Percentiles rank a stretch among this genome's conserved stretches.
Evolutionary conservation across 306 rosid species (phyloP).

Genomic region (Medicago ruthenica): DNA sequence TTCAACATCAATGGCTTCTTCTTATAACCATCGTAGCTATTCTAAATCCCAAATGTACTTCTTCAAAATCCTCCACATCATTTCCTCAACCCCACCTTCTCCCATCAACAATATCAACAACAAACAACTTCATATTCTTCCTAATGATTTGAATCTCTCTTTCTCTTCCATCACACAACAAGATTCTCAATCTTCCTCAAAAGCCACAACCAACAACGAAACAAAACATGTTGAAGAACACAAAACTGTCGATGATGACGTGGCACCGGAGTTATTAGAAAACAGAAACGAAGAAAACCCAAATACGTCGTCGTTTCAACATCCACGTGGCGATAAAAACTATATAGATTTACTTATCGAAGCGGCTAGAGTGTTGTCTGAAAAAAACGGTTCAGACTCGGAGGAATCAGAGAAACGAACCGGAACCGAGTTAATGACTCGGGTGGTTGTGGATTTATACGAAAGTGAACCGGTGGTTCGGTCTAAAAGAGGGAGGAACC

Average conservation of each 20-base stretch:
- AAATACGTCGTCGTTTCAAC: conserved; percentile 40
- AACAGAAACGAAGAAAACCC: not conserved
- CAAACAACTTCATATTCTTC: conserved; percentile 4
- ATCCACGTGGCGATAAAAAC: not conserved
- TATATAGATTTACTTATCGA: conserved; percentile 54
- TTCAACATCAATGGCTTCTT: conserved; percentile 48
- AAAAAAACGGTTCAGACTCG: conserved; percentile 39
- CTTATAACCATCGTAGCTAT: conserved; percentile 34
- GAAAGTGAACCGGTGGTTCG: conserved; percentile 56
- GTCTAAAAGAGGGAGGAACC: conserved; percentile 61
- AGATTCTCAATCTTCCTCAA: conserved; percentile 13
- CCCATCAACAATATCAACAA: no score
- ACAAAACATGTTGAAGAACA: not conserved
- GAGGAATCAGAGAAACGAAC: conserved; percentile 20
- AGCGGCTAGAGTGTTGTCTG: conserved; percentile 55
- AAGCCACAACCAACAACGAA: not conserved
- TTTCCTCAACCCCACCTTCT: conserved; percentile 50
- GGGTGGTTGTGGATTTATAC: conserved; percentile 46
- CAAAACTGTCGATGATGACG: conserved; percentile 2
- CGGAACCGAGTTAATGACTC: conserved; percentile 23
- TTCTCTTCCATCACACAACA: conserved; percentile 19
- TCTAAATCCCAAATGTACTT: conserved; percentile 60
- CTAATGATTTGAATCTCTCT: conserved; percentile 49
- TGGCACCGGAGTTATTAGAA: conserved; percentile 15
- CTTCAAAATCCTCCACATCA: conserved; percentile 55